Conservation (phyloP, 106 monocot species). For the Narthecium ossifragum region DNA sequence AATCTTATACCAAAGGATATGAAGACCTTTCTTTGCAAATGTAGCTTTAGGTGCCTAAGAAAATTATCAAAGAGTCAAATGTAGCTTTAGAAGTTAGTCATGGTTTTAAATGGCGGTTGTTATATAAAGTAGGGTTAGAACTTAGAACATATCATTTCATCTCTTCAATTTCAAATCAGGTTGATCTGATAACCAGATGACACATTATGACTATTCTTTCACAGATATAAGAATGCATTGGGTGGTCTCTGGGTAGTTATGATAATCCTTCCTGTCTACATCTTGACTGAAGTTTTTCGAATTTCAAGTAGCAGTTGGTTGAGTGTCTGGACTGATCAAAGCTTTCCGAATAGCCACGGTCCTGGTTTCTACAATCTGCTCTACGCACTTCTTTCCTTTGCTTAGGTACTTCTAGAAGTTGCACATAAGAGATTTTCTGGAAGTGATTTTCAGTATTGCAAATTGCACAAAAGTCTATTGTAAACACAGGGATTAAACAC, state of each 20-base stretch:
- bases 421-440: background rate
- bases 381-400: conserved; percentile 66
- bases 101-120: background rate
- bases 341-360: conserved; percentile 49
- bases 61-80: background rate
- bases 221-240: conserved; percentile 87
- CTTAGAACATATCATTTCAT: background rate
- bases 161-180: background rate
- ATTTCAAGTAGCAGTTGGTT: conserved; percentile 94
- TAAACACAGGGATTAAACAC: no score
- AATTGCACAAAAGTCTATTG: no score
- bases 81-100: background rate
- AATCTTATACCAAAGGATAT: background rate
- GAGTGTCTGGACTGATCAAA: conserved; percentile 82
- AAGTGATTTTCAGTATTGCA: no score
- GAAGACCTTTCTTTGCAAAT: background rate
- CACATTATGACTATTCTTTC: background rate
- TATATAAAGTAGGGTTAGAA: background rate
- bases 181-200: background rate
- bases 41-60: background rate
- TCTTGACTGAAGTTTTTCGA: conserved; percentile 67
- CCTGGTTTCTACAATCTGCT: conserved; percentile 74
- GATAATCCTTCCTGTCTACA: conserved; percentile 56
- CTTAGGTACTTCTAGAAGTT: conserved; percentile 57
- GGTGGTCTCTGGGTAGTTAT: conserved; percentile 87